Percentiles rank a stretch among this genome's conserved stretches.
Evolutionary conservation across 2,329 filamentous ascomycete species (phyloP).

Genomic region (Mariannaea sp.): DNA sequence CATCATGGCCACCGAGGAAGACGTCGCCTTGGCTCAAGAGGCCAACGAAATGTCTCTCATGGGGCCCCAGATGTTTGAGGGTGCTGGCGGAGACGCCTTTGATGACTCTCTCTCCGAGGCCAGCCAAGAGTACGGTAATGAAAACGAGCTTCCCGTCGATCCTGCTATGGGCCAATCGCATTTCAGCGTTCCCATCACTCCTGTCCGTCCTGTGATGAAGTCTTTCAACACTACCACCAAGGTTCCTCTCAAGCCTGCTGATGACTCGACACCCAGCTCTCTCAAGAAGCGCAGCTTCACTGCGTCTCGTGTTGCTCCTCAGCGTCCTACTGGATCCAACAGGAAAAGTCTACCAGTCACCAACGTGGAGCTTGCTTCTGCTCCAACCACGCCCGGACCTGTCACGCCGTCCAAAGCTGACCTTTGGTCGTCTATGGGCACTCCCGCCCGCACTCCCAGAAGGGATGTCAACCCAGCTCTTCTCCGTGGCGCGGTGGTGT

Average conservation of each 20-base stretch:
- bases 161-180: slow-evolving; percentile 45
- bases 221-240: slow-evolving; percentile 74
- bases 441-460: slow-evolving; percentile 61
- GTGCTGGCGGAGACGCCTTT: slow-evolving; percentile 42
- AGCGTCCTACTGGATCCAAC: slow-evolving; percentile 49
- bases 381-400: slow-evolving; percentile 42
- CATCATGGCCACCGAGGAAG: slow-evolving; percentile 57
- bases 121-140: slow-evolving; percentile 70
- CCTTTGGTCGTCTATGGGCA: slow-evolving; percentile 59
- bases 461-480: slow-evolving; percentile 57
- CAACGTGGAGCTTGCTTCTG: slow-evolving; percentile 29
- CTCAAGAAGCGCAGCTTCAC: slow-evolving; percentile 57
- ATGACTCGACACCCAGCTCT: slow-evolving; percentile 57
- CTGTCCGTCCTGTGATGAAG: slow-evolving; percentile 56
- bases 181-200: slow-evolving; percentile 55
- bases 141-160: slow-evolving; percentile 65
- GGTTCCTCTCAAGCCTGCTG: slow-evolving; percentile 73
- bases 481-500: slow-evolving; percentile 75
- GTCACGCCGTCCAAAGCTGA: slow-evolving; percentile 54
- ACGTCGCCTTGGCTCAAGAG: slow-evolving; percentile 61
- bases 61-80: slow-evolving; percentile 49
- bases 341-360: slow-evolving; percentile 41
- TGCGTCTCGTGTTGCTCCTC: slow-evolving; percentile 52
- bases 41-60: slow-evolving; percentile 64
- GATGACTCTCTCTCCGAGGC: slow-evolving; percentile 62